phyloP scores from a whole-genome alignment of 2,329 filamentous ascomycete genomes.

The Exophiala sideris region DNA sequence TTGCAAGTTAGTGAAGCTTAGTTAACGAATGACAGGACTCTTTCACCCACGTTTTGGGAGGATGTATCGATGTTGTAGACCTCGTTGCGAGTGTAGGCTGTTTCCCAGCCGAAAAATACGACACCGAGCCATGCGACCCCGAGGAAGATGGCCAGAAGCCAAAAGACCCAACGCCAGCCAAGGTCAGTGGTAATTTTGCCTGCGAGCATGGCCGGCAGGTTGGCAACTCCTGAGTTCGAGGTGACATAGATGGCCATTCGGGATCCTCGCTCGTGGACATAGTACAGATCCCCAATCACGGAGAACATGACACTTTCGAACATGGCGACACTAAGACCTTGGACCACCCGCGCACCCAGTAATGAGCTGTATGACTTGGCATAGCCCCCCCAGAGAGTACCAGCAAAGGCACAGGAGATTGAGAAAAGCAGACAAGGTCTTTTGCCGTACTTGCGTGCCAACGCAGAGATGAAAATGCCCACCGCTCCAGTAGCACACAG shows the following conservation, averaged over 20 bases:
- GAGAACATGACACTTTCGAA: conserved; percentile 17
- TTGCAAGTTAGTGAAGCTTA: background rate
- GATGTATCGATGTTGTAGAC: background rate
- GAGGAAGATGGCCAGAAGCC: background rate
- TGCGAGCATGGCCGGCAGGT: conserved; percentile 3
- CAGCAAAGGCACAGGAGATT: background rate
- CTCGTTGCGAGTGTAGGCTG: background rate
- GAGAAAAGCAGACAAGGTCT: conserved; percentile 9
- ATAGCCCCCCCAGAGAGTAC: conserved; percentile 3
- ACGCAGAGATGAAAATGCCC: conserved; percentile 9
- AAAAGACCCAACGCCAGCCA: conserved; percentile 4
- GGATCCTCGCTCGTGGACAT: conserved; percentile 27
- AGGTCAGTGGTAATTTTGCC: background rate
- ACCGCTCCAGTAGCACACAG: conserved; percentile 6
- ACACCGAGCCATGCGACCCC: background rate
- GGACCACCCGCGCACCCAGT: conserved; percentile 4
- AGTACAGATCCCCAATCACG: conserved; percentile 29
- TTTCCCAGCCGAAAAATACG: conserved; percentile 1
- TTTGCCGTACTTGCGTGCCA: conserved; percentile 16
- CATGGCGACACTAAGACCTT: conserved; percentile 4
- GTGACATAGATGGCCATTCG: conserved; percentile 5
- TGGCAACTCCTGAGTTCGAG: background rate
- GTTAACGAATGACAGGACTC: background rate
- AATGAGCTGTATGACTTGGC: conserved; percentile 5
- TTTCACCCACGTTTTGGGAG: background rate